Conservation (phyloP, 2,329 filamentous ascomycete species). For the Teratosphaeria viscida region DNA sequence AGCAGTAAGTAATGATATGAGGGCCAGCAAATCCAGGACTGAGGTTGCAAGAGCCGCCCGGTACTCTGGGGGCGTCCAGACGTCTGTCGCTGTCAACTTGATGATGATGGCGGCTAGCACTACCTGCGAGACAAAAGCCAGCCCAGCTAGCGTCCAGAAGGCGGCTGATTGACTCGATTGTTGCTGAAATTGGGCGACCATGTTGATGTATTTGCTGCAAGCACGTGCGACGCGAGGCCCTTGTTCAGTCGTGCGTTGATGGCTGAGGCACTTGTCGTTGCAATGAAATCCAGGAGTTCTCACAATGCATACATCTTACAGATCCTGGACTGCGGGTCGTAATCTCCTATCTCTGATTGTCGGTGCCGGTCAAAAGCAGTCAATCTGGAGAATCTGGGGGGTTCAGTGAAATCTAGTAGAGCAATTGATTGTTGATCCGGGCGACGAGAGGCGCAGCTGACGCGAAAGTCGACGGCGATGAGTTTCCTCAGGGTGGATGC, state of each 20-base stretch:
- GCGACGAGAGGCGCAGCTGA: not conserved
- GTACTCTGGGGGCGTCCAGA: not conserved
- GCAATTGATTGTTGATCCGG: not conserved
- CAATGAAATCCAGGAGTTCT: not conserved
- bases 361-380: not conserved
- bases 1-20: conserved; percentile 5
- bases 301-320: not conserved
- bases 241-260: not conserved
- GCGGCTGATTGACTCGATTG: conserved; percentile 1
- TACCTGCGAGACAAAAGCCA: conserved; percentile 1
- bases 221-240: not conserved
- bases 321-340: not conserved
- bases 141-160: conserved; percentile 5
- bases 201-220: not conserved
- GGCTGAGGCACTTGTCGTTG: not conserved
- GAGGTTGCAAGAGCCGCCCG: conserved; percentile 9
- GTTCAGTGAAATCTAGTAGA: not conserved
- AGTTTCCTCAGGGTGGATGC: not conserved
- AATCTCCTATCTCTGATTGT: not conserved
- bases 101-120: conserved; percentile 5
- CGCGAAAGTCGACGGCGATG: not conserved
- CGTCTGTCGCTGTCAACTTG: conserved; percentile 5
- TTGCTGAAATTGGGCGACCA: conserved; percentile 1
- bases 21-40: conserved; percentile 9
- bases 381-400: not conserved